phyloP scores from a whole-genome alignment of 2,329 filamentous ascomycete genomes.

The Neonectria coccinea region DNA sequence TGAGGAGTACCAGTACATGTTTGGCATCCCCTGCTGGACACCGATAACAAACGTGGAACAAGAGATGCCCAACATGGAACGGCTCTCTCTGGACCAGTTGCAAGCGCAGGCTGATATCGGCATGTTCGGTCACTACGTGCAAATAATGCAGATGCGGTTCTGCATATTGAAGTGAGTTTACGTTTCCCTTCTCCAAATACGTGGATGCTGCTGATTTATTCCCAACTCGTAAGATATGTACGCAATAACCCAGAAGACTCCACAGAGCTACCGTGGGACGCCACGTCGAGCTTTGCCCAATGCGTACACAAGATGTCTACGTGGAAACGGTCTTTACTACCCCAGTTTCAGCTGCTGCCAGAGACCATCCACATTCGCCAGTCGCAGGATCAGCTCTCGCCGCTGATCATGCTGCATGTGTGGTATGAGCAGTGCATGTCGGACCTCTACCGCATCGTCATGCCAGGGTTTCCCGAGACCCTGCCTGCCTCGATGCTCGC shows the following conservation, averaged over 20 bases:
- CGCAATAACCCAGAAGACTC: conserved; percentile 14
- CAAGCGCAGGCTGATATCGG: conserved; percentile 7
- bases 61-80: neutral
- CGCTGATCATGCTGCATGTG: conserved; percentile 17
- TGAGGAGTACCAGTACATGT: conserved; percentile 15
- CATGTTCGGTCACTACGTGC: conserved; percentile 18
- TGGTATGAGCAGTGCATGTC: conserved; percentile 24
- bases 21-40: conserved; percentile 8
- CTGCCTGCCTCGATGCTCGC: conserved; percentile 8
- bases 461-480: conserved; percentile 20
- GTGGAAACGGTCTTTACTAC: conserved; percentile 10
- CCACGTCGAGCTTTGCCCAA: conserved; percentile 7
- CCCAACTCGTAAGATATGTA: conserved; percentile 1
- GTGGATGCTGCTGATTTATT: neutral
- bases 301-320: conserved; percentile 16
- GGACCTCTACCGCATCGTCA: conserved; percentile 14
- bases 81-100: neutral
- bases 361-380: conserved; percentile 13
- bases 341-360: conserved; percentile 17
- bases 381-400: conserved; percentile 15
- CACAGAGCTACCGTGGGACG: conserved; percentile 1
- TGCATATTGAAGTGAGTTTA: conserved; percentile 17
- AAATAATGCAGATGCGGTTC: conserved; percentile 20
- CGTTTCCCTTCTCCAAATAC: neutral
- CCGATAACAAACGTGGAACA: conserved; percentile 9